Conservation (phyloP, 768 basidiomycete genomes). For the Nevesoporus exiguus region DNA sequence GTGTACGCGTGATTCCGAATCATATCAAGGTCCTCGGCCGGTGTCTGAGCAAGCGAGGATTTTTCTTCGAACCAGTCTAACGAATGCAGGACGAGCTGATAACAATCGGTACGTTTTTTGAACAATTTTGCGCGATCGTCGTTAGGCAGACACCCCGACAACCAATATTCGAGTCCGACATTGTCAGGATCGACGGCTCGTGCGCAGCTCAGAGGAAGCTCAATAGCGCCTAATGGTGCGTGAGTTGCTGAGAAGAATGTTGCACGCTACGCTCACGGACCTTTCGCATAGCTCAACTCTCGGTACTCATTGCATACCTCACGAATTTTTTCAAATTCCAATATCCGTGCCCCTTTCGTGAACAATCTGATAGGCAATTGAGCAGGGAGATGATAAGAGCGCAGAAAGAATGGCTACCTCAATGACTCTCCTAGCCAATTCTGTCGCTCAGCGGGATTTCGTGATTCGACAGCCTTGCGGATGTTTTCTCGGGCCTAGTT, state of each 20-base stretch:
- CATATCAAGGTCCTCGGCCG: constrained; percentile 56
- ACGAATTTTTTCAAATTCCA: constrained; percentile 79
- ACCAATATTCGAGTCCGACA: constrained; percentile 74
- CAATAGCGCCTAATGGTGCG: constrained; percentile 62
- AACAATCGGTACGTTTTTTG: constrained; percentile 67
- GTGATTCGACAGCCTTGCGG: constrained; percentile 82
- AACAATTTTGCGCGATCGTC: constrained; percentile 59
- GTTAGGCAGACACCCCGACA: constrained; percentile 52
- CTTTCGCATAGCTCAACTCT: constrained; percentile 77
- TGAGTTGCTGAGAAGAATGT: background rate
- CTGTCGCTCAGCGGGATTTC: constrained; percentile 68
- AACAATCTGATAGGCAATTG: constrained; percentile 58
- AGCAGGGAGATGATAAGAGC: constrained; percentile 2
- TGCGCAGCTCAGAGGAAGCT: constrained; percentile 83
- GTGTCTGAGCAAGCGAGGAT: constrained; percentile 34
- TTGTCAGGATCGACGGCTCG: constrained; percentile 72
- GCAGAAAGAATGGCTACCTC: constrained; percentile 46
- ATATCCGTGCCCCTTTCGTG: constrained; percentile 78
- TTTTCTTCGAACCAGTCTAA: constrained; percentile 76
- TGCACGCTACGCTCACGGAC: constrained; percentile 36
- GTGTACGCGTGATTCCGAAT: constrained; percentile 85
- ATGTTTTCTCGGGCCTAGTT: constrained; percentile 88
- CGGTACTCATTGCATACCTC: constrained; percentile 91
- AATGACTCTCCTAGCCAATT: constrained; percentile 84
- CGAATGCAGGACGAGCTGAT: constrained; percentile 80